Evolutionary conservation across 148 eudicot species (phyloP), one percentile per base, ranked within the genome.

Genomic region (Rheum nobile): DNA sequence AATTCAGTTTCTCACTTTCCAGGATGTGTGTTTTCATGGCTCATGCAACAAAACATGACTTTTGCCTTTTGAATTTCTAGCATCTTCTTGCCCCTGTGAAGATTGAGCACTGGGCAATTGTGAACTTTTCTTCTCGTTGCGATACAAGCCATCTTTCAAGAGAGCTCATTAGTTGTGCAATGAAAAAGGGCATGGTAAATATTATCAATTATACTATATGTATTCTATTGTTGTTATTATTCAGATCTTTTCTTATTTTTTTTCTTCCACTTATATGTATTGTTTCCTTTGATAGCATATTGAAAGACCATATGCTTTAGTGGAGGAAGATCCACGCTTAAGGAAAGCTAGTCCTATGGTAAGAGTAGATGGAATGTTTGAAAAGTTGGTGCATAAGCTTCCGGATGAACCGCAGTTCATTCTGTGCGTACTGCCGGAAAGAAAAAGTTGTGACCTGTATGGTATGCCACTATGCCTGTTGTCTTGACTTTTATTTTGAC

Each of bases 351-450:
- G 85, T 71, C 87, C 99, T 75, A 65, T 80, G 55, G 77, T 74
- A 32, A 84, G 99, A 73, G 97, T 96, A 5, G 97, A 96, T 46
- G 86, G 85, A 75, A 90, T 96, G 96, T 86, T 88, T 75, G 90
- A 84, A 63, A 72, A 77, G 85, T 71, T 96, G 68, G 83, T 76
- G 42, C 81, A 81, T 41, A 87, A 86, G 82, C 96, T 96, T 67
- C 96, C 99, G 39, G 93, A 85, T 61, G 82, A 88, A 24, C 96
- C 96, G 28, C 82, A 90, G 79, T 87, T 96, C 75, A 85, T 96
- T 67, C 81, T 95, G 26, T 96, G 99, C 80, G 84, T 96, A 74
- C 78, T 96, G 71, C 96, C 97, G 14, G 98, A 95, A 75, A 77
- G 88, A 48, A 96, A 86, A 83, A 82, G 70, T 74, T 90, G 84